Conservation (phyloP, 2,329 filamentous ascomycete genomes). For the Penicillium sp. region DNA sequence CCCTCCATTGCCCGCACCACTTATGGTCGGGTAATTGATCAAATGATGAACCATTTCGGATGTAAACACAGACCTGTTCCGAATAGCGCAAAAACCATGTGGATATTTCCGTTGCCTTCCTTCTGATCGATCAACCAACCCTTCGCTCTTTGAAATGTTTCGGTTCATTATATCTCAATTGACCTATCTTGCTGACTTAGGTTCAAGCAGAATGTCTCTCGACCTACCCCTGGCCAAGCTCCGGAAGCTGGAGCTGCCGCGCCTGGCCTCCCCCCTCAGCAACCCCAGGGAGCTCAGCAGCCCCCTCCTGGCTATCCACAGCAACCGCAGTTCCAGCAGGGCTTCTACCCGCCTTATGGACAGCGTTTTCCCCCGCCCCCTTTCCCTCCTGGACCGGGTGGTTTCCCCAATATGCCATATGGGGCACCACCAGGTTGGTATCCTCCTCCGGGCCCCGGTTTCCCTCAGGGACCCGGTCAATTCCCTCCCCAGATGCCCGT, state of each 20-base stretch:
- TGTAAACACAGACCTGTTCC: constrained; percentile 85
- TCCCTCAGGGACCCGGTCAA: constrained; percentile 67
- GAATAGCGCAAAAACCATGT: constrained; percentile 93
- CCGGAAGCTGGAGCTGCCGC: constrained; percentile 22
- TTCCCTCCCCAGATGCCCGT: constrained; percentile 66
- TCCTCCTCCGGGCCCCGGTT: constrained; percentile 73
- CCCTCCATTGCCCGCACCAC: constrained; percentile 8
- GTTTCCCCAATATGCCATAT: constrained; percentile 78
- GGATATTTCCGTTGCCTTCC: constrained; percentile 99
- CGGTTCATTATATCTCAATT: neutral
- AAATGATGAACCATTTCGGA: constrained; percentile 91
- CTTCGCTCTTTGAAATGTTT: constrained; percentile 5
- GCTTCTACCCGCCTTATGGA: constrained; percentile 51
- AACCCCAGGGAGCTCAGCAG: constrained; percentile 44
- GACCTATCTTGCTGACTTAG: constrained; percentile 24
- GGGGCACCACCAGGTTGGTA: constrained; percentile 78
- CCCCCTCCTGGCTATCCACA: constrained; percentile 45
- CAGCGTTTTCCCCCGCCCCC: constrained; percentile 54
- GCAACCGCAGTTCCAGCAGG: constrained; percentile 46
- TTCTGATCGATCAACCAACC: constrained; percentile 71
- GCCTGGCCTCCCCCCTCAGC: constrained; percentile 50
- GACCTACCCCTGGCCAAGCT: constrained; percentile 40
- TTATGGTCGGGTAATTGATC: constrained; percentile 29
- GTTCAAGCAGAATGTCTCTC: constrained; percentile 46
- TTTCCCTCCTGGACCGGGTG: constrained; percentile 54